Evolutionary conservation across 2,329 filamentous ascomycete species (phyloP).

Genomic region (Ophiostoma ulmi): DNA sequence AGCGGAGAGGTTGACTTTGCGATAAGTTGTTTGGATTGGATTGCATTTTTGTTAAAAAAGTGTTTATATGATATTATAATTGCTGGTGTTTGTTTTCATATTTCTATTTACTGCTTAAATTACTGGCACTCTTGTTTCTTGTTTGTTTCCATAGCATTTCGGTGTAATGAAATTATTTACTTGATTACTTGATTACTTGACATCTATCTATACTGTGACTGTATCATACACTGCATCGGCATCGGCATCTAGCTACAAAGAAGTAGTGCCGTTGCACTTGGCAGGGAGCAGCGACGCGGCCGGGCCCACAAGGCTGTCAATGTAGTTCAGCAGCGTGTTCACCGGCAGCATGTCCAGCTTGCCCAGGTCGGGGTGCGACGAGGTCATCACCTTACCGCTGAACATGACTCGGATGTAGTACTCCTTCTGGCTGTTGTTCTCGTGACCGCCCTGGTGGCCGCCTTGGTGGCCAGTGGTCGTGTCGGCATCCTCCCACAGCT

Average conservation of each 20-base stretch:
- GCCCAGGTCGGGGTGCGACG: slow-evolving; percentile 64
- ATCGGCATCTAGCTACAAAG: slow-evolving; percentile 13
- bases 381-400: slow-evolving; percentile 60
- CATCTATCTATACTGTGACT: too few species aligned
- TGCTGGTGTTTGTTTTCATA: neutral
- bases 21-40: neutral
- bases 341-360: slow-evolving; percentile 65
- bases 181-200: neutral
- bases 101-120: neutral
- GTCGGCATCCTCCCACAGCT: slow-evolving; percentile 54
- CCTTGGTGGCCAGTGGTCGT: slow-evolving; percentile 13
- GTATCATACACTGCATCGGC: neutral
- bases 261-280: slow-evolving; percentile 27
- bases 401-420: slow-evolving; percentile 65
- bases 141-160: slow-evolving; percentile 6
- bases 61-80: neutral
- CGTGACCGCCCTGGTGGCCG: neutral
- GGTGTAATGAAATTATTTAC: neutral
- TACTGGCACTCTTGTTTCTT: neutral
- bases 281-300: slow-evolving; percentile 37
- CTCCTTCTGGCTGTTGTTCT: neutral
- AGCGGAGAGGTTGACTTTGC: slow-evolving; percentile 14
- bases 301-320: slow-evolving; percentile 64
- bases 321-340: slow-evolving; percentile 60
- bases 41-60: neutral